Evolutionary conservation across 2,329 filamentous ascomycete species (phyloP), one percentile per base, ranked within the genome.

Genomic region (Dothistroma pini): DNA sequence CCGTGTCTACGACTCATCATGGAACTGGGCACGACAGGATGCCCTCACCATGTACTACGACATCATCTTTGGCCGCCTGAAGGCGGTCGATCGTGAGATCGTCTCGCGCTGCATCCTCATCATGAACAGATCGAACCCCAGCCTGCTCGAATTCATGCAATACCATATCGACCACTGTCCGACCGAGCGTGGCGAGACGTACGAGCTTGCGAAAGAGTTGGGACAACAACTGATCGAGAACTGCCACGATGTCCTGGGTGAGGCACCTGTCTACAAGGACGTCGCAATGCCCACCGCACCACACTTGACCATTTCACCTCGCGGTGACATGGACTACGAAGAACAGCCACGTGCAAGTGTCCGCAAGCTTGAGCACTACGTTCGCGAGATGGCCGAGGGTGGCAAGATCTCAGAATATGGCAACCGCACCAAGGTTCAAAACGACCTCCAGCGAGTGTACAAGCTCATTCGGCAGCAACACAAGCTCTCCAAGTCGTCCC

Each of bases 141-240:
- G 91, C 38, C 86, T 99, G 1, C 85, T 99, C 61, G 93, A 99
- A 70, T 99, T 97, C 78, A 99, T 99, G 95, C 95, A 99, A 75
- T 97, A 99, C 72, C 95, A 99, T 80, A 99, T 99, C 72, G 95
- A 99, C 72, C 95, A 97, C 81, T 97, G 93, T 80, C 95, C 95
- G 0, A 93, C 93, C 0, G 93, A 99, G 74, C 89, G 93, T 55
- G 95, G 95, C 61, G 95, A 99, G 80, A 99, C 95, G 1, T 99
- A 99, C 79, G 86, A 95, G 79, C 87, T 99, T n/a, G 95, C 95
- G 49, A 96, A 99, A 80, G 88, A 95, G 77, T 89, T 99, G 25
- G 93, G 91, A 38, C 84, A 90, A 73, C 90, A 96, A 79, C 88
- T 99, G 58, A 96, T 99, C 69, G 91, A 97, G 76, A 99, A 99